A percentile compares a stretch with the other conserved stretches of the same genome.
These are phyloP conservation scores for Myxozyma sirexii DNA, from an alignment of 805 yeast genomes.

Conservation along the genomic window DNA sequence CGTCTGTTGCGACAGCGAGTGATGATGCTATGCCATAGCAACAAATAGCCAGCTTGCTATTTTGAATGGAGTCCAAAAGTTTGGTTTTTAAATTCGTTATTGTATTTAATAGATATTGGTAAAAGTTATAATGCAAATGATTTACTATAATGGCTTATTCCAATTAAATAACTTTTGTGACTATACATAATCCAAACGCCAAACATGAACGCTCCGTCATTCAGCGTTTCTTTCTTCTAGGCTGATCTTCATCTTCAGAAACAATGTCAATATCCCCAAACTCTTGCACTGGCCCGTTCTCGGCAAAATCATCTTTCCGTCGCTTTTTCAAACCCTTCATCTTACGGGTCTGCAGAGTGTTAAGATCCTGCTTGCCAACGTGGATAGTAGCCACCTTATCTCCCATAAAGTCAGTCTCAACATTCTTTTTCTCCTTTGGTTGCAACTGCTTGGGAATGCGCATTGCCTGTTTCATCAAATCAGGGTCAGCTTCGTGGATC, in stretches of 20 bases:
- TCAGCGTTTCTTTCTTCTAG: slow-evolving; percentile 12
- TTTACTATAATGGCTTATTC: neutral
- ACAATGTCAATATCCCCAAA: slow-evolving; percentile 23
- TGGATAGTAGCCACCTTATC: slow-evolving; percentile 96
- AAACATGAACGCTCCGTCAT: neutral
- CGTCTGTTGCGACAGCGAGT: neutral
- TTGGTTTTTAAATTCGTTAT: neutral
- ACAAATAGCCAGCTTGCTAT: neutral
- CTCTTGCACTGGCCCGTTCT: slow-evolving; percentile 45
- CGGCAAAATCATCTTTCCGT: slow-evolving; percentile 50
- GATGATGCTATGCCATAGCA: no score
- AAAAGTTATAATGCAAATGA: no score
- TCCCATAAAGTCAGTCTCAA: slow-evolving; percentile 85
- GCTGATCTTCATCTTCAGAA: slow-evolving; percentile 35
- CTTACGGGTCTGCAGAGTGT: slow-evolving; percentile 91
- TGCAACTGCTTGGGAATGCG: slow-evolving; percentile 79
- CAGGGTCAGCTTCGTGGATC: slow-evolving; percentile 77
- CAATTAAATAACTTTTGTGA: neutral
- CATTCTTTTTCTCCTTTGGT: slow-evolving; percentile 83
- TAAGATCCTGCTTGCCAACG: slow-evolving; percentile 91
- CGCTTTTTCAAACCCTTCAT: slow-evolving; percentile 94
- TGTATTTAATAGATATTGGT: no score
- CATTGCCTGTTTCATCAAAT: slow-evolving; percentile 86
- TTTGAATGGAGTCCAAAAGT: neutral
- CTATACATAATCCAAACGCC: neutral